Base-by-base conservation (phyloP, 208 protist species). In the Novymonas esmeraldas region DNA sequence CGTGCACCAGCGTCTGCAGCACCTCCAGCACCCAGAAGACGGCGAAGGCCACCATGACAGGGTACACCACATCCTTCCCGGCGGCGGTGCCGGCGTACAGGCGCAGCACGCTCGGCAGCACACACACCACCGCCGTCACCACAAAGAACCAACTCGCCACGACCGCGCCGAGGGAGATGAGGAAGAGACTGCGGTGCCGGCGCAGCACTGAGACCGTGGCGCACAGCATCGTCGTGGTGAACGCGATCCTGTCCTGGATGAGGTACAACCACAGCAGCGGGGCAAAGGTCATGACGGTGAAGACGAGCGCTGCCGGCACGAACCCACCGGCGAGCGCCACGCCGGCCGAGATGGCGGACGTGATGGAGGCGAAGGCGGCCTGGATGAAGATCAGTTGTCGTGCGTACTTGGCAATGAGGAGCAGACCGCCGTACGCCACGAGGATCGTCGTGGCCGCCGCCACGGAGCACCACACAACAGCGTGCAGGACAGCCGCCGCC, bases 1-100 rank as follows among this genome's bases (percentile, higher is more conserved):
- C 81, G 72, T 94, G 85, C 70, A 92, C 74, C 1, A 93, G 36
- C 55, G 87, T 75, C 26, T 44, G 39, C 20, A 90, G 38, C 46
- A 95, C 89, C 63, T 92, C 73, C 44, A 76, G 56, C 2, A 76
- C 66, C 90, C 90, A 97, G 50, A 92, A 89, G 18, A 92, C 44
- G 34, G 90, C 73, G 34, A 91, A 50, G 20, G 73, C 28, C 28
- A 82, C 36, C 29, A 70, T 45, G n/a, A 65, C n/a, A 14, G 55
- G 55, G 60, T 78, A 72, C 39, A 69, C 46, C 29, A 46, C 29
- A 42, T 75, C 50, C 7, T 45, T 50, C 33, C 56, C 57, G 13
- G 41, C 24, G 14, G 54, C 68, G 41, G 64, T 65, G 31, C 69
- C 69, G 2, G 74, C 61, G 38, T 64, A 18, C 0, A 75, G 60